These are phyloP conservation scores for Solanum aculeatissimum DNA, from an alignment of 305 asterid species.

Conservation along the genomic window DNA sequence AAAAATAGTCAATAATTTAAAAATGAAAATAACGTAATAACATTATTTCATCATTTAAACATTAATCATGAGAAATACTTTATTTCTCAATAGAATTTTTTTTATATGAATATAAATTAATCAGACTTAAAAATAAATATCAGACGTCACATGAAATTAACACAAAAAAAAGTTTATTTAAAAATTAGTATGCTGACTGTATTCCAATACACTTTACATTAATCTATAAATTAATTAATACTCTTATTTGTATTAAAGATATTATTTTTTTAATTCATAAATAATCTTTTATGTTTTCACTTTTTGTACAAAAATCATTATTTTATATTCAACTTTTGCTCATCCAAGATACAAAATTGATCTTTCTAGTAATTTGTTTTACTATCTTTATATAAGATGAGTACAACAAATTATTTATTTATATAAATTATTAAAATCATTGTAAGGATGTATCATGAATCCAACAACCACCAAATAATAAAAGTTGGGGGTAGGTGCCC, in stretches of 20 bases:
- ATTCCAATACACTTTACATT: not conserved
- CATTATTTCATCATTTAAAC: not conserved
- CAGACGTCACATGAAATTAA: accelerated
- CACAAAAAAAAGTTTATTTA: too few relatives aligned
- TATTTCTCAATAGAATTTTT: too few relatives aligned
- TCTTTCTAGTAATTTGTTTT: not conserved
- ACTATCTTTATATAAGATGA: not conserved
- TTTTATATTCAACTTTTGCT: not conserved
- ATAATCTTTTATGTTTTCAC: not conserved
- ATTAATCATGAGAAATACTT: too few relatives aligned
- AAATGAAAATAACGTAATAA: not conserved
- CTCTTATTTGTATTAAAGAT: not conserved
- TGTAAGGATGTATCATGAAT: not conserved
- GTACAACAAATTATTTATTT: not conserved
- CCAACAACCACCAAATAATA: not conserved
- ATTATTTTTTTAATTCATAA: not conserved
- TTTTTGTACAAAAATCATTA: not conserved
- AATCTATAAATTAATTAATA: not conserved
- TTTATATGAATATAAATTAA: not conserved
- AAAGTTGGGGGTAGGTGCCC: not conserved
- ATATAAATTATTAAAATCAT: not conserved
- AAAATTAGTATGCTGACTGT: not conserved
- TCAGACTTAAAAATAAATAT: not conserved
- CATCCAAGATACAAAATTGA: not conserved
- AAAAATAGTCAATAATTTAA: not conserved